Percentiles rank a stretch among this genome's conserved stretches.
These are phyloP conservation scores for Lablab purpureus DNA, from an alignment of 306 rosid genomes.

Conservation along the genomic window DNA sequence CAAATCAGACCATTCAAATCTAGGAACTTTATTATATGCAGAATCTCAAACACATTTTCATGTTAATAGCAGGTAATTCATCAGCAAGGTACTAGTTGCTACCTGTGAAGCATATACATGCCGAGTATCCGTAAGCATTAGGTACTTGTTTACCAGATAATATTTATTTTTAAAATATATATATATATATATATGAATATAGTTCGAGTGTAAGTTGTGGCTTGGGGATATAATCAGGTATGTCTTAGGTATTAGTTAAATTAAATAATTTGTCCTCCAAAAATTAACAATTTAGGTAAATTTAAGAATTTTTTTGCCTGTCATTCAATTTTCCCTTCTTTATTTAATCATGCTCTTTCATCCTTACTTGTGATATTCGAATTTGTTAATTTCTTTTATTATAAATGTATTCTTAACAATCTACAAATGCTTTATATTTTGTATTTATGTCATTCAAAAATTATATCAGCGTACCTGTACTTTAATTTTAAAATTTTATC, in stretches of 20 bases:
- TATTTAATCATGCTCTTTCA: background rate
- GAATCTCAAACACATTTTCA: background rate
- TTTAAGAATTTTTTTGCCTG: background rate
- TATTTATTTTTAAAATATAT: too few relatives aligned
- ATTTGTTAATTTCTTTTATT: background rate
- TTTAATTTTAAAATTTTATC: background rate
- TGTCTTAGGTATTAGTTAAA: too few relatives aligned
- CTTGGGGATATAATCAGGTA: too few relatives aligned
- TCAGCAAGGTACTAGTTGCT: constrained; percentile 3
- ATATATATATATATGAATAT: too few relatives aligned
- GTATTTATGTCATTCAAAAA: background rate
- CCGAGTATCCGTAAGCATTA: too few relatives aligned
- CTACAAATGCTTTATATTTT: background rate
- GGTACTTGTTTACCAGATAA: too few relatives aligned
- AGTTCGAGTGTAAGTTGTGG: too few relatives aligned
- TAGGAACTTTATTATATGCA: background rate
- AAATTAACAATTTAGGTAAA: background rate
- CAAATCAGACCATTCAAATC: constrained; percentile 24
- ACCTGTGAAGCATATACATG: background rate
- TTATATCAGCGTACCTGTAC: background rate
- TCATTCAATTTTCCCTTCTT: background rate
- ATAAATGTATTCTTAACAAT: background rate
- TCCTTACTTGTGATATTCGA: background rate
- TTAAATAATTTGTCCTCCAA: background rate
- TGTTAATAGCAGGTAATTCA: constrained; percentile 18